These are phyloP conservation scores for Clitopilus passeckerianus DNA, from an alignment of 768 basidiomycete genomes.

Conservation along the genomic window DNA sequence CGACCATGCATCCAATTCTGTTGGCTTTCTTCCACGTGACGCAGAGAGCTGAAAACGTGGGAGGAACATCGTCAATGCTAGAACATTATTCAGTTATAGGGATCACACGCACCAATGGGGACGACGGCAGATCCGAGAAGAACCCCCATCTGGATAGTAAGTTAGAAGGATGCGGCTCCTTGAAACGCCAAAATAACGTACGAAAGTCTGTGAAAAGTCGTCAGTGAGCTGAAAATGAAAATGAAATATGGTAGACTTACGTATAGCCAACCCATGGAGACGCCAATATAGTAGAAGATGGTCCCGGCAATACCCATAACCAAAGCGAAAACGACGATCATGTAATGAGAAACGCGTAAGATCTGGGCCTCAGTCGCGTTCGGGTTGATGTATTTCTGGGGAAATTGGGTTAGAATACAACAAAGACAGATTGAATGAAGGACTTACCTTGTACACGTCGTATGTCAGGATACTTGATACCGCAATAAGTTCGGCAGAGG, in stretches of 20 bases:
- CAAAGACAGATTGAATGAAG: neutral
- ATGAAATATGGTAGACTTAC: conserved; percentile 34
- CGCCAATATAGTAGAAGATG: conserved; percentile 87
- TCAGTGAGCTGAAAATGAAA: neutral
- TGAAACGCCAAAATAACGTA: neutral
- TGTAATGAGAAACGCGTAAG: conserved; percentile 60
- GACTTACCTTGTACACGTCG: conserved; percentile 70
- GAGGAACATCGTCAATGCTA: neutral
- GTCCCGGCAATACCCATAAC: conserved; percentile 80
- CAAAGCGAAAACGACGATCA: conserved; percentile 66
- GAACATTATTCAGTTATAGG: neutral
- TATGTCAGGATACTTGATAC: conserved; percentile 82
- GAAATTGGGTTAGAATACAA: neutral
- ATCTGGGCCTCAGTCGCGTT: conserved; percentile 72
- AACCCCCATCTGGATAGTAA: conserved; percentile 56
- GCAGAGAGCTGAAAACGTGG: conserved; percentile 48
- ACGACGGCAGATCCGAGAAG: conserved; percentile 82
- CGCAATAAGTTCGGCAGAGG: conserved; percentile 88
- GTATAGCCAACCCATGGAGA: conserved; percentile 93
- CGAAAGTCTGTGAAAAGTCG: conserved; percentile 49
- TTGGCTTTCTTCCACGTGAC: conserved; percentile 86
- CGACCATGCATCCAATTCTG: conserved; percentile 78
- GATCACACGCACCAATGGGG: conserved; percentile 48
- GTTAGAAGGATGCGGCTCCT: neutral
- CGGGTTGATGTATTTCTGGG: conserved; percentile 75